These are phyloP conservation scores for Arabidopsis hybrid DNA, from an alignment of 441 rosid species.

Conservation along the genomic window DNA sequence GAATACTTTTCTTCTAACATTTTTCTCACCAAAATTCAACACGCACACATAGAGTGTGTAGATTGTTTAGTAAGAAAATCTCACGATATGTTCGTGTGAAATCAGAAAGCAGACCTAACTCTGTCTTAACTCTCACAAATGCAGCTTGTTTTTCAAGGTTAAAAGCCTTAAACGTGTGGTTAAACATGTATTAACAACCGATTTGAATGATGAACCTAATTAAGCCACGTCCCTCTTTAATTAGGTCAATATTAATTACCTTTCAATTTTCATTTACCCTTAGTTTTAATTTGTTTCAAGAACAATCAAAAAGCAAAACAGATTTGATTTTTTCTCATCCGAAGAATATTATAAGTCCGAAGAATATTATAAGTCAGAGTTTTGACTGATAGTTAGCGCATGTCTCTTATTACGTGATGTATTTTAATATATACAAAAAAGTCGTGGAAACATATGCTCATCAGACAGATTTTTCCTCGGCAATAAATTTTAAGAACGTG, in stretches of 20 bases:
- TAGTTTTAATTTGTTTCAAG: neutral
- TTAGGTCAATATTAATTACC: slow-evolving; percentile 27
- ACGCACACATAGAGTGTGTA: slow-evolving; percentile 2
- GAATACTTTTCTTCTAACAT: slow-evolving; percentile 18
- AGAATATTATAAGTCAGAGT: no score
- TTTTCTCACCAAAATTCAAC: slow-evolving; percentile 26
- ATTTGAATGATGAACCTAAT: slow-evolving; percentile 25
- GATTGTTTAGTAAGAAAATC: slow-evolving; percentile 30
- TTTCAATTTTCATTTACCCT: neutral
- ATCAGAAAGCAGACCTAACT: slow-evolving; percentile 32
- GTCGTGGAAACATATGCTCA: slow-evolving; percentile 9
- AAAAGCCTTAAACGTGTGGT: slow-evolving; percentile 13
- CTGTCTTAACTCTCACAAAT: slow-evolving; percentile 24
- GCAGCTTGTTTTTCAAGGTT: slow-evolving; percentile 4
- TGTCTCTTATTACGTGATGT: slow-evolving; percentile 1
- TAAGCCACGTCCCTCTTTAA: slow-evolving; percentile 18
- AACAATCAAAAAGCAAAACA: neutral
- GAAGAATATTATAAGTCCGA: slow-evolving; percentile 9
- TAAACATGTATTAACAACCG: slow-evolving; percentile 19
- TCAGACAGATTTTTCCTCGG: neutral
- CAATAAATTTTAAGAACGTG: neutral
- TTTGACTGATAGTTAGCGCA: slow-evolving; percentile 17
- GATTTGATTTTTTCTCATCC: neutral
- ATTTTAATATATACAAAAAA: neutral
- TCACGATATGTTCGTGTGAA: slow-evolving; percentile 26